Evolutionary conservation across 2,329 filamentous ascomycete genomes (phyloP).

Genomic region (Dactylonectria macrodidyma): DNA sequence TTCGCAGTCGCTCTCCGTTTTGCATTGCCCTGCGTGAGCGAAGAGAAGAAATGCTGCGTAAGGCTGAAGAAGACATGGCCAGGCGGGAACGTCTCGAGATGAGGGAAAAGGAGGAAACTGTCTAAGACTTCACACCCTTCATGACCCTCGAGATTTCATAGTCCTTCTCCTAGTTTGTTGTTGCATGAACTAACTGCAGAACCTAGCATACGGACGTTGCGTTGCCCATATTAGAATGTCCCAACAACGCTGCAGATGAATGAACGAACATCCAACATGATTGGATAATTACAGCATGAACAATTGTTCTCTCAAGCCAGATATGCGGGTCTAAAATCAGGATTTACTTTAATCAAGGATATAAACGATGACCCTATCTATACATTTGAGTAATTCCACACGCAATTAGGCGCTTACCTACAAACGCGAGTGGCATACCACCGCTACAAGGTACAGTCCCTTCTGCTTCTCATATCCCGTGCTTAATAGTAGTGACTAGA

Average conservation of each 20-base stretch:
- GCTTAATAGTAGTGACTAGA: background rate
- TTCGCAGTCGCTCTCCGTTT: constrained; percentile 72
- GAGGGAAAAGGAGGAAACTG: constrained; percentile 40
- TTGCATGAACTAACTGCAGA: constrained; percentile 28
- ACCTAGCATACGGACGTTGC: constrained; percentile 14
- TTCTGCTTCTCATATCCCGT: background rate
- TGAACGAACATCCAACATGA: background rate
- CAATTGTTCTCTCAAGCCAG: background rate
- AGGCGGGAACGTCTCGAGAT: constrained; percentile 47
- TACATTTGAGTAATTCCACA: background rate
- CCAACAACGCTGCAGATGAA: background rate
- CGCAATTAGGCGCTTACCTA: background rate
- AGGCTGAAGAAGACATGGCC: constrained; percentile 53
- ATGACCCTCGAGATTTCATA: constrained; percentile 4
- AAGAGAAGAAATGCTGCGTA: constrained; percentile 62
- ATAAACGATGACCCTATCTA: constrained; percentile 8
- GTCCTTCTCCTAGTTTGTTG: constrained; percentile 14
- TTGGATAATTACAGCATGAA: background rate
- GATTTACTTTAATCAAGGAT: background rate
- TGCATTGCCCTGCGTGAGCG: constrained; percentile 71
- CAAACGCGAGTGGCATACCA: background rate
- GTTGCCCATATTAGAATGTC: background rate
- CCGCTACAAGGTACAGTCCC: constrained; percentile 3
- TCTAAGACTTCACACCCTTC: constrained; percentile 4
- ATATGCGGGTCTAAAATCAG: background rate